Evolutionary conservation across 257 asterid genomes (phyloP), one percentile per base, ranked within the genome.

Genomic region (Cinchona pubescens): DNA sequence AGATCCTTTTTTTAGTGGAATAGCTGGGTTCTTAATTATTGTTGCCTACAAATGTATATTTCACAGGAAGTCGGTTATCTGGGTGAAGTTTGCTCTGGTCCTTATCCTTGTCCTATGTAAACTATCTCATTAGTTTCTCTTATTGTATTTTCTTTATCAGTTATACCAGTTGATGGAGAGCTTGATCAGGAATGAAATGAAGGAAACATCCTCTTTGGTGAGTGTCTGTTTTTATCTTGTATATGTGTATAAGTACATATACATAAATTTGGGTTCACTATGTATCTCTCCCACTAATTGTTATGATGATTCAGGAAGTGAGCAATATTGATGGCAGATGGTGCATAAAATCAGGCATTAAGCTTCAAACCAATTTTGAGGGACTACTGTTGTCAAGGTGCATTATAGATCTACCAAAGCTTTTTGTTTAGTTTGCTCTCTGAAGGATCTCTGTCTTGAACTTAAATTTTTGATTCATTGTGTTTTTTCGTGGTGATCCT

Each of bases 311-410:
- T 43, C 79, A 95, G 99, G 98, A 89, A 88, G 85, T 91, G 79
- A 84, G 86, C 65, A 87, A 87, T 76, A 49, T 87, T 75, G 94
- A 84, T 86, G 99, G 98, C 72, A 88, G 99, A 85, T 95, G 94
- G 97, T 92, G 99, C 88, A 86, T 95, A 84, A 82, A 78, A 75
- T 88, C 97, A 14, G 88, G 84, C 53, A 82, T 82, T 81, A 81
- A 79, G 49, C 68, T 37, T 63, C 87, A 67, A 62, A 79, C 88
- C 70, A 81, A 80, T 78, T 76, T 95, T 81, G 96, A 90, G 85
- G 97, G 98, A 72, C 88, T 92, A 76, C 76, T 95, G 80, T 73
- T 95, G 84, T 84, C 96, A 76, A 92, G 99, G 99, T 95, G 86
- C 82, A 62, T 74, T 83, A 62, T 81, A 72, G 65, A 76, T 80